phyloP scores from a whole-genome alignment of 495 filamentous ascomycete species.

The Trichoderma erinaceum region DNA sequence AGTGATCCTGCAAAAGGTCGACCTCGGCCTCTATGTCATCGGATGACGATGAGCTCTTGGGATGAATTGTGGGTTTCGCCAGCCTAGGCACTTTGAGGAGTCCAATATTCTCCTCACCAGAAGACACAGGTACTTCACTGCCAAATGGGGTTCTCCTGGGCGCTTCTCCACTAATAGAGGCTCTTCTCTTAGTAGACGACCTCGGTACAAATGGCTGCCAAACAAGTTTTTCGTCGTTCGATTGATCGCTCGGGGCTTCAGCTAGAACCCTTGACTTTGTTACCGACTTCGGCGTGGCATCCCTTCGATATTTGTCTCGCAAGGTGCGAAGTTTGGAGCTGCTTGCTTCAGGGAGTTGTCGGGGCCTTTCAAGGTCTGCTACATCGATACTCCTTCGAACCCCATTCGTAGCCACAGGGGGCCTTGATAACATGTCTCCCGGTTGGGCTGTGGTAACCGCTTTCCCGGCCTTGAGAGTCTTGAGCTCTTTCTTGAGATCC shows the following conservation, averaged over 20 bases:
- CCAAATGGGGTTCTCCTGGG: not conserved
- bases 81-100: not conserved
- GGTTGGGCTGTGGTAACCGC: not conserved
- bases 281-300: not conserved
- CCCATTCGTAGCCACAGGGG: not conserved
- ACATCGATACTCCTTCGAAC: constrained; percentile 12
- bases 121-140: not conserved
- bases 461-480: constrained; percentile 28
- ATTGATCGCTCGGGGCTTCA: constrained; percentile 1
- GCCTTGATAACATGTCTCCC: not conserved
- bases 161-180: not conserved
- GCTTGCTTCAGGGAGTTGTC: not conserved
- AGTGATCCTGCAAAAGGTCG: constrained; percentile 35
- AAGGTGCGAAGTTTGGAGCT: not conserved
- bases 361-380: constrained; percentile 8
- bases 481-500: constrained; percentile 52
- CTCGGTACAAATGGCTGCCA: constrained; percentile 12
- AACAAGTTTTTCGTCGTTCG: constrained; percentile 6
- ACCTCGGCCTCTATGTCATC: constrained; percentile 20
- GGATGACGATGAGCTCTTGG: not conserved
- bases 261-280: not conserved
- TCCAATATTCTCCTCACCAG: not conserved
- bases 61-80: not conserved
- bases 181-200: constrained; percentile 5
- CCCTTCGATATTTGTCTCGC: constrained; percentile 9